Percentiles rank a stretch among this genome's conserved stretches.
These are phyloP conservation scores for Colletotrichum simmondsii DNA, from an alignment of 2,329 filamentous ascomycete species.

Conservation along the genomic window DNA sequence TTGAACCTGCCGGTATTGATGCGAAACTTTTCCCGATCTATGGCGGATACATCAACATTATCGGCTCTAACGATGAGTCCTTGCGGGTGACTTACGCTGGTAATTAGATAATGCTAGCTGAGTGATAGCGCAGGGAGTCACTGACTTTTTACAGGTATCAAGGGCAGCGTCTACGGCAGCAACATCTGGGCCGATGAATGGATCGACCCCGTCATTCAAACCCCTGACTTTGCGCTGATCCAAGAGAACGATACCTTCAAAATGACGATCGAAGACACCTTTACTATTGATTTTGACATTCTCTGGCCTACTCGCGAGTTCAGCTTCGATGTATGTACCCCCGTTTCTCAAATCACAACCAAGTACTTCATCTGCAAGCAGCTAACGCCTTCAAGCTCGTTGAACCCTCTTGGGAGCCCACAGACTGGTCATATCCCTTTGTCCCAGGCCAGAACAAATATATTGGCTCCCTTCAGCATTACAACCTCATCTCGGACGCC, in stretches of 20 bases:
- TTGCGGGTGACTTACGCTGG: slow-evolving; percentile 39
- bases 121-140: neutral
- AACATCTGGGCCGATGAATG: too few species aligned
- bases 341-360: too few species aligned
- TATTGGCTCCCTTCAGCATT: neutral
- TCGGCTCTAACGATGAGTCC: slow-evolving; percentile 38
- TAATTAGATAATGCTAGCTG: slow-evolving; percentile 44
- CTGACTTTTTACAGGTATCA: too few species aligned
- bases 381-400: too few species aligned
- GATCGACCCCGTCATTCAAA: too few species aligned
- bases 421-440: slow-evolving; percentile 43
- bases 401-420: too few species aligned
- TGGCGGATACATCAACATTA: slow-evolving; percentile 39
- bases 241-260: too few species aligned
- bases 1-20: slow-evolving; percentile 40
- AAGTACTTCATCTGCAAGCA: too few species aligned
- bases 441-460: slow-evolving; percentile 59
- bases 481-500: too few species aligned
- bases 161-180: too few species aligned
- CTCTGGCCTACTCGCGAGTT: slow-evolving; percentile 57
- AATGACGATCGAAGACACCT: too few species aligned
- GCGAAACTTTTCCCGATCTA: slow-evolving; percentile 38
- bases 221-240: too few species aligned
- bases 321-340: slow-evolving; percentile 15
- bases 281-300: slow-evolving; percentile 26